These are phyloP conservation scores for Aspergillus bombycis DNA, from an alignment of 2,329 filamentous ascomycete genomes.

Conservation along the genomic window DNA sequence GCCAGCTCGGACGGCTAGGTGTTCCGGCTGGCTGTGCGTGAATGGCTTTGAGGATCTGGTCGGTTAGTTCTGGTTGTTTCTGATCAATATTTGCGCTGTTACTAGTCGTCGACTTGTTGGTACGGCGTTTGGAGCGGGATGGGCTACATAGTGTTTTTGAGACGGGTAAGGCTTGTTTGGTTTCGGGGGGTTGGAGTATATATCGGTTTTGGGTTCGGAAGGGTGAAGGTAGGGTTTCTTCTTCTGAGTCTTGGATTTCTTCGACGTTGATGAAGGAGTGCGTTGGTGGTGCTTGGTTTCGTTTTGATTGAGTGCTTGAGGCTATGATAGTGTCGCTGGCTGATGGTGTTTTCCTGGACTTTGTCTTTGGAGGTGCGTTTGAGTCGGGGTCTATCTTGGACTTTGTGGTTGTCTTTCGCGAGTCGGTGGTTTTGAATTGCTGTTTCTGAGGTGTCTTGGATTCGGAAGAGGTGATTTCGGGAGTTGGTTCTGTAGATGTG, in stretches of 20 bases:
- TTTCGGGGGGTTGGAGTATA: slow-evolving; percentile 9
- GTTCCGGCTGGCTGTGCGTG: slow-evolving; percentile 45
- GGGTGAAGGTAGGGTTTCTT: slow-evolving; percentile 36
- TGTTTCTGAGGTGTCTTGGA: slow-evolving; percentile 4
- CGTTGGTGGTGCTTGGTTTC: not conserved
- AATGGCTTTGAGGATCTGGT: slow-evolving; percentile 53
- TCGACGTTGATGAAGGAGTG: slow-evolving; percentile 33
- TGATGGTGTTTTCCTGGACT: not conserved
- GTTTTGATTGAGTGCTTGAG: slow-evolving; percentile 1
- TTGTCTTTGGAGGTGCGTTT: not conserved
- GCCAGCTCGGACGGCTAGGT: slow-evolving; percentile 65
- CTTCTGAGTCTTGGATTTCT: slow-evolving; percentile 44
- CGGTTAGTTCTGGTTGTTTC: slow-evolving; percentile 41
- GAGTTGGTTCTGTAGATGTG: not conserved
- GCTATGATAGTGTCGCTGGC: not conserved
- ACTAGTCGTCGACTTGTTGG: not conserved
- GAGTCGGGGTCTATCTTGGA: slow-evolving; percentile 13
- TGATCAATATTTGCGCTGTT: slow-evolving; percentile 25
- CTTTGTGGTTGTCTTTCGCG: slow-evolving; percentile 16
- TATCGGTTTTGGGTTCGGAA: slow-evolving; percentile 27
- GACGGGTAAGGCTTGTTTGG: slow-evolving; percentile 14
- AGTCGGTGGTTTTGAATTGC: not conserved
- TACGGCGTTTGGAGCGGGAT: slow-evolving; percentile 4
- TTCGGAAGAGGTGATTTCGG: not conserved
- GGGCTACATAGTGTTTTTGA: slow-evolving; percentile 18